Conservation (phyloP, 2,329 filamentous ascomycete species). For the Claviceps digitariae region DNA sequence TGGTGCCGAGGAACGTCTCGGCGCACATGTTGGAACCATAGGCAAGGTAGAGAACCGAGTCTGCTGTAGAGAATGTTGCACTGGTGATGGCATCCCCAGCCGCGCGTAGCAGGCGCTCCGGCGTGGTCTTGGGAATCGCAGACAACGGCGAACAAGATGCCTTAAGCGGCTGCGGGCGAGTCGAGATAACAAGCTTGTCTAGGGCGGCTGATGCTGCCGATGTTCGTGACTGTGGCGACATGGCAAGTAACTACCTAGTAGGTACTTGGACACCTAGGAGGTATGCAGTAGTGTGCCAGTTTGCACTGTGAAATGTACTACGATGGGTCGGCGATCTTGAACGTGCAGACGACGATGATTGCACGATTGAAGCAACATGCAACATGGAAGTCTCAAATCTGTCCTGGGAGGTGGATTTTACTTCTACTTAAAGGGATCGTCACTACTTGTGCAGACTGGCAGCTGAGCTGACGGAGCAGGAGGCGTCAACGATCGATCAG, state of each 20-base stretch:
- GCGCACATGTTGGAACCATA: conserved; percentile 84
- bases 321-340: not conserved
- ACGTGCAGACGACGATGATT: not conserved
- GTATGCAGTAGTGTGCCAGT: too few species aligned
- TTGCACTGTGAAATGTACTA: not conserved
- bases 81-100: conserved; percentile 13
- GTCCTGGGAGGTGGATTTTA: not conserved
- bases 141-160: conserved; percentile 16
- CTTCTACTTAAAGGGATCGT: not conserved
- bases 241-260: too few species aligned
- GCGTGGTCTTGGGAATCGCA: conserved; percentile 20
- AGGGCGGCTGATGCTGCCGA: conserved; percentile 10
- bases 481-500: not conserved
- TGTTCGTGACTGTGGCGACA: not conserved
- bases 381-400: not conserved
- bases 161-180: conserved; percentile 9
- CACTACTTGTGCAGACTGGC: not conserved
- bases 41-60: conserved; percentile 64
- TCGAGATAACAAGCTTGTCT: conserved; percentile 13
- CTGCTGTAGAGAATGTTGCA: conserved; percentile 10
- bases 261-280: too few species aligned
- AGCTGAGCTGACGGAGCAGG: not conserved
- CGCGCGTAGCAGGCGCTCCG: conserved; percentile 17
- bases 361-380: too few species aligned
- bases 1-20: conserved; percentile 63